Evolutionary conservation across 169 alveolate species (phyloP).

Genomic region (Neospora caninum): DNA sequence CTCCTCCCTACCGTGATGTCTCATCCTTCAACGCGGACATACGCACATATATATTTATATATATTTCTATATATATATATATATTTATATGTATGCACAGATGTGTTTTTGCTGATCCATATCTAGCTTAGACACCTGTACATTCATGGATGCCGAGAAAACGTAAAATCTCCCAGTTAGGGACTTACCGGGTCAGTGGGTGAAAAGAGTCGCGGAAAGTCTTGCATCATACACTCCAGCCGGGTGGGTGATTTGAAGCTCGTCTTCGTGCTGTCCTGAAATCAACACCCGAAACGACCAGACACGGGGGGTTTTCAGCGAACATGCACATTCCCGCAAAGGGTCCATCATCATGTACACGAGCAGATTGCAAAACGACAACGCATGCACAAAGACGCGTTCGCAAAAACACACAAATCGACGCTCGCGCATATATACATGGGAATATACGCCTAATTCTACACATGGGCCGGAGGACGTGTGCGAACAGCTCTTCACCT

Average conservation of each 20-base stretch:
- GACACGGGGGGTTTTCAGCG: not conserved
- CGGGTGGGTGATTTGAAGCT: constrained; percentile 94
- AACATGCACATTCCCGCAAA: not conserved
- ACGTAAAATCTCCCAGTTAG: too few relatives aligned
- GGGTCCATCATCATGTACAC: not conserved
- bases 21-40: too few relatives aligned
- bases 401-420: not conserved
- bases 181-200: constrained; percentile 48
- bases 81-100: too few relatives aligned
- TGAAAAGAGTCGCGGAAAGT: constrained; percentile 70
- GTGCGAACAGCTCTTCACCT: too few relatives aligned
- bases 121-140: too few relatives aligned
- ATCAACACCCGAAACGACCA: not conserved
- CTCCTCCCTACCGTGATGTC: too few relatives aligned
- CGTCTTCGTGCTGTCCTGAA: constrained; percentile 82
- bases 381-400: not conserved
- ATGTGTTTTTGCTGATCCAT: too few relatives aligned
- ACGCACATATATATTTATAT: too few relatives aligned
- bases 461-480: too few relatives aligned
- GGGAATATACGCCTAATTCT: too few relatives aligned
- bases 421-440: too few relatives aligned
- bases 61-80: not conserved
- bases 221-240: constrained; percentile 95
- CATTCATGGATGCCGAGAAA: too few relatives aligned
- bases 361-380: not conserved